Percentiles rank a stretch among this genome's conserved stretches.
Evolutionary conservation across 371 early-diverging fungal genomes (phyloP).

Genomic region (Paraphysoderma sedebokerense): DNA sequence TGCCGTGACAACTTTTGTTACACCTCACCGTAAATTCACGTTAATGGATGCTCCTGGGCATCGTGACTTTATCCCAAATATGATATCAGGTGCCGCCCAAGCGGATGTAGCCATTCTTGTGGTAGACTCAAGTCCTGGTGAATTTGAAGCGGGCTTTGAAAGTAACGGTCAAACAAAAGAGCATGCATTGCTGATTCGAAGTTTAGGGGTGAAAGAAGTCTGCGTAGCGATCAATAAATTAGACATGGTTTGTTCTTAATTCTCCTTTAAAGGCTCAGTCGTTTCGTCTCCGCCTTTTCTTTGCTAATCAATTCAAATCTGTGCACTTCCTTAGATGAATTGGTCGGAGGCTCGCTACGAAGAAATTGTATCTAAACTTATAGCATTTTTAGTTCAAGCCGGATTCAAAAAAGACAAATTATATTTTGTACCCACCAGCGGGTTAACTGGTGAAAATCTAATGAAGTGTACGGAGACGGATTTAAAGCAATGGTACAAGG

Average conservation of each 20-base stretch:
- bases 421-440: constrained; percentile 69
- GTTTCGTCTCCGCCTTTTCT: constrained; percentile 1
- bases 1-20: constrained; percentile 79
- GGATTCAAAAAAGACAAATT: constrained; percentile 58
- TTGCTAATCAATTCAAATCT: not conserved
- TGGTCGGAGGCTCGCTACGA: constrained; percentile 64
- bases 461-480: constrained; percentile 14
- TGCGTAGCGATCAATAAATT: constrained; percentile 87
- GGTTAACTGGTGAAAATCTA: constrained; percentile 74
- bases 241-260: constrained; percentile 43
- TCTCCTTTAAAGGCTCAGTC: too few relatives aligned
- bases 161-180: constrained; percentile 95
- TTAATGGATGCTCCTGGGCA: constrained; percentile 98
- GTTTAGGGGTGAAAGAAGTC: constrained; percentile 72
- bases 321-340: constrained; percentile 16
- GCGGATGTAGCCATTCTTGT: constrained; percentile 95
- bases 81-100: constrained; percentile 97
- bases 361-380: constrained; percentile 45
- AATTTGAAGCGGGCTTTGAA: constrained; percentile 96
- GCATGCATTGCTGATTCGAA: constrained; percentile 74
- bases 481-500: constrained; percentile 46
- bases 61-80: constrained; percentile 96
- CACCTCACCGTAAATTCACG: constrained; percentile 57
- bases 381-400: constrained; percentile 41
- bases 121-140: constrained; percentile 76